Base-by-base conservation (phyloP, 2,329 filamentous ascomycete species). In the Hymenoscyphus fraxineus region DNA sequence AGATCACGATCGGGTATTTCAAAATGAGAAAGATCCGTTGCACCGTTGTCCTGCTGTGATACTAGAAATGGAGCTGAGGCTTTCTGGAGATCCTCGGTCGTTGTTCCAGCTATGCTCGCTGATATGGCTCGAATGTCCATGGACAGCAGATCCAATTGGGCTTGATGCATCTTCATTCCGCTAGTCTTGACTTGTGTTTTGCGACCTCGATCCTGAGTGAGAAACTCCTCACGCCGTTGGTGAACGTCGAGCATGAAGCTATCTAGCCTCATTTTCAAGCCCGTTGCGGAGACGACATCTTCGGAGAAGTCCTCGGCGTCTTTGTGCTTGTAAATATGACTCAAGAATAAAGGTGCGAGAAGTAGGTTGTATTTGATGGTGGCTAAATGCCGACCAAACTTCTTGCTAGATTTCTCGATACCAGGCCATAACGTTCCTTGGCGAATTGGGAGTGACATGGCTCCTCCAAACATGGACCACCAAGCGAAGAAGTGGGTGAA, bases 401-500 rank as follows among this genome's bases (percentile, higher is more conserved):
- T 99, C 80, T 99, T 99, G 81, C 92, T 97, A 57, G 92, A 95
- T 81, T 97, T 97, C 71, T 97, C 95, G 31, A 93, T 85, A 0
- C 92, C 93, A 6, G 93, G 94, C 88, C 93, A 99, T 2, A 99
- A 83, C 58, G 85, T 84, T 16, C 95, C 95, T 79, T 99, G 96
- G 0, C 95, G 91, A 64, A 99, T 90, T 12, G 95, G 96, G 35
- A 99, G 82, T 12, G 94, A 96, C 88, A 98, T 93, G 9, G 94
- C 90, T 1, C 94, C 93, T 9, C 93, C 93, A 77, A 99, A 99
- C 70, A 98, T 87, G 0, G 91, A 94, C 93, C 93, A 98, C 95
- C 95, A 99, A 64, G 88, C 88, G 79, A 93, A 98, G 81, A 99
- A 99, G 76, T 99, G 95, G 0, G 94, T 97, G 76, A 99, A 99